Base-by-base conservation (phyloP, 1,284 basidiomycete genomes). In the Fomitopsis betulina region DNA sequence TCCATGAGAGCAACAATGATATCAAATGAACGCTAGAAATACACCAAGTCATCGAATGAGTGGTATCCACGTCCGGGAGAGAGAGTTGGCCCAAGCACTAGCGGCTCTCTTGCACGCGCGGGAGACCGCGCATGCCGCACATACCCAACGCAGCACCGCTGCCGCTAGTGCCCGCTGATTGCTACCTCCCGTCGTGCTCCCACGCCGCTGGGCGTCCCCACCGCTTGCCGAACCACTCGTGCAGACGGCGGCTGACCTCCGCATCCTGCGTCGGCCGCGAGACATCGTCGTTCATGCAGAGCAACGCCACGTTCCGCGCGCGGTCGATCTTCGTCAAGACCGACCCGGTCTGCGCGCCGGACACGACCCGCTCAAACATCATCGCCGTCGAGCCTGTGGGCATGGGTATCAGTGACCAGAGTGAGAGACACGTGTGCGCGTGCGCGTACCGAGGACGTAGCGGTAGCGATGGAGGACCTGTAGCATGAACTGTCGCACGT, bases 401-500 rank as follows among this genome's bases (percentile, higher is more conserved):
- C 23, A 49, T 5, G 42, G n/a, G 25, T n/a, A 43, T 33, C 32
- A 51, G 17, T 32, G 12, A 30, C 5, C 4, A 30, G 45, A 15
- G 12, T 12, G 12, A 19, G 27, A 23, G 6, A 45, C 35, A 13
- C 19, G 25, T 30, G 30, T 33, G 13, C 13, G 7, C 23, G 13
- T 27, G 12, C 8, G 66, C 67, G 27, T 37, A 69, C 72, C 72
- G 53, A 74, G 63, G 7, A 72, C 68, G 63, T 72, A 81, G n/a
- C 76, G 72, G 63, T 80, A 80, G 10, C 79, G 67, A 39, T 77
- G 75, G 21, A 81, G 65, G 30, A 80, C 66, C 51, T 71, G 72
- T 70, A 79, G 71, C 38, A 68, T 66, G 68, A 73, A 80, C 33
- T 68, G 62, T 17, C 78, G 64, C 6, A 80, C 67, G 55, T 73